Evolutionary conservation across 306 rosid genomes (phyloP), one percentile per base, ranked within the genome.

Genomic region (Psophocarpus tetragonolobus): DNA sequence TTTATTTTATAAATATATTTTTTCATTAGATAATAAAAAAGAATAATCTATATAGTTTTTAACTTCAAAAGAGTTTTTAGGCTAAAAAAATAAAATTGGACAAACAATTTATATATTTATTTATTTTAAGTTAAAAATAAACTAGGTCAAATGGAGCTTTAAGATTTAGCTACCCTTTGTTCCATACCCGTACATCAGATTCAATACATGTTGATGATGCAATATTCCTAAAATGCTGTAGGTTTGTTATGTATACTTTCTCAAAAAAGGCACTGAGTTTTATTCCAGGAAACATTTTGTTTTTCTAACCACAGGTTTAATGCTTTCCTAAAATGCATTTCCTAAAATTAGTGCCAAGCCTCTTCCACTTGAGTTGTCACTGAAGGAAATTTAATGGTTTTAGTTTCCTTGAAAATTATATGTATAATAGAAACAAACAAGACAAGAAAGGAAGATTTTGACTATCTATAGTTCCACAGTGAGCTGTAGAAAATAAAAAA

Each of bases 301-400:
- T 38, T 73, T 74, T 42, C n/a, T 58, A 30, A 73, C 54, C 74
- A 35, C 24, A 68, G 67, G 50, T 57, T 66, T 39, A 4, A 39
- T 51, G 77, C 17, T 1, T 5, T 47, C n/a, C n/a, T n/a, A n/a
- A n/a, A n/a, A n/a, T n/a, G n/a, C n/a, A n/a, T 29, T 68, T 64
- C 45, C 65, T 60, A 17, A 60, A 50, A 30, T 50, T 30, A 42
- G 29, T 78, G 74, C 20, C 62, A 32, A 69, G 69, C 27, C 9
- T 53, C 60, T 51, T 82, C 56, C 74, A 21, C 14, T 53, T 53
- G 14, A 53, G 29, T 1, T 21, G 30, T 53, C 10, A 56, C 76
- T 23, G 24, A 26, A 68, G 14, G 41, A 71, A 76, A 57, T 26
- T 63, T 56, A 66, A 29, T 20, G 18, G 73, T 56, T 80, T 56